Conservation (phyloP, 1,284 basidiomycete genomes). For the Earliella scabrosa region DNA sequence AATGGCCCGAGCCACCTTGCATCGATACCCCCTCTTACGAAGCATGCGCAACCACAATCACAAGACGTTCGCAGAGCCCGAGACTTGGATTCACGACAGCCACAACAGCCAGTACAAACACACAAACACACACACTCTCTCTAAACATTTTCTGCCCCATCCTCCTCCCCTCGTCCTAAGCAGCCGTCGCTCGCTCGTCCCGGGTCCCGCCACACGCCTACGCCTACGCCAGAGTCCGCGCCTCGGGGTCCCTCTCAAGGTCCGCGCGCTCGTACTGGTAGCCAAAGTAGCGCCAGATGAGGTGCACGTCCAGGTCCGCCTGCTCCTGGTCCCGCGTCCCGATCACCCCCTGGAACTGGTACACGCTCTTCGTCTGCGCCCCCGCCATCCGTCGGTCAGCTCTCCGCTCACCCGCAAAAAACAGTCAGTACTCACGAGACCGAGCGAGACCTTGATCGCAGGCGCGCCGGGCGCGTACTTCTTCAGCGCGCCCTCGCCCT, state of each 20-base stretch:
- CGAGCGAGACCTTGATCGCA: conserved; percentile 74
- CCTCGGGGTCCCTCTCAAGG: conserved; percentile 16
- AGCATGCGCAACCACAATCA: no score
- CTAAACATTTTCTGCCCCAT: no score
- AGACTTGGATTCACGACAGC: no score
- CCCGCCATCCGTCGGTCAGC: not conserved
- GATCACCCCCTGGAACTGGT: conserved; percentile 50
- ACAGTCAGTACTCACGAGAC: conserved; percentile 45
- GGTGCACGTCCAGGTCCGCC: conserved; percentile 49
- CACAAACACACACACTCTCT: no score
- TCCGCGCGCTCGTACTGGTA: conserved; percentile 17
- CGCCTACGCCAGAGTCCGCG: not conserved
- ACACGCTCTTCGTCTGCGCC: conserved; percentile 45
- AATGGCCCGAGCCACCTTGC: no score
- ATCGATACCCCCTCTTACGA: no score
- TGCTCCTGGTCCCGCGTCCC: conserved; percentile 47
- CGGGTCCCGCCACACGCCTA: not conserved
- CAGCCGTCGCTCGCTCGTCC: not conserved
- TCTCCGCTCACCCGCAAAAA: not conserved
- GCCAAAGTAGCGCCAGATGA: conserved; percentile 25
- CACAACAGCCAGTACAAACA: no score
- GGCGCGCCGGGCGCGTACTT: conserved; percentile 58
- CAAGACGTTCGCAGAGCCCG: no score
- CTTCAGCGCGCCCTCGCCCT: conserved; percentile 51
- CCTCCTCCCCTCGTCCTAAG: not conserved